Evolutionary conservation across 352 stramenopile species (phyloP).

Genomic region (Pythium insidiosum): DNA sequence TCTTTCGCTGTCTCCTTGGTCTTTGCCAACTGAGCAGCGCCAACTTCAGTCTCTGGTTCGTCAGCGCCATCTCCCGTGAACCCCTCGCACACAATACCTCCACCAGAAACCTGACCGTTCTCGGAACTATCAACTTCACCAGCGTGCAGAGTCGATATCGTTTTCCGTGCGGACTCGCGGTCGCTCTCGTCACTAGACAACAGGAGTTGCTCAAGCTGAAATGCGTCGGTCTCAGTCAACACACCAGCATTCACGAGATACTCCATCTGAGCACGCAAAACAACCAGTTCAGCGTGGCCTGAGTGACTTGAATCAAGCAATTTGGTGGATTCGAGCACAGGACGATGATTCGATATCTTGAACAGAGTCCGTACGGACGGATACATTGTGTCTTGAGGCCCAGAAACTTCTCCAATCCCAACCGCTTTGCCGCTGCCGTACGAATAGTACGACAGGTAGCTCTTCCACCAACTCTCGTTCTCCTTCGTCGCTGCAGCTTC

Average conservation of each 20-base stretch:
- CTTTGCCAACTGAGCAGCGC: too few relatives aligned
- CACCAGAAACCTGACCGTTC: slow-evolving; percentile 6
- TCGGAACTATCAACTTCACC: slow-evolving; percentile 27
- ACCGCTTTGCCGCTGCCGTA: slow-evolving; percentile 14
- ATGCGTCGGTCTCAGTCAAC: slow-evolving; percentile 59
- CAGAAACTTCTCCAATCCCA: neutral
- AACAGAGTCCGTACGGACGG: slow-evolving; percentile 21
- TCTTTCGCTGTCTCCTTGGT: slow-evolving; percentile 9
- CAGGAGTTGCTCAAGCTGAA: slow-evolving; percentile 56
- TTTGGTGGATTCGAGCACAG: neutral
- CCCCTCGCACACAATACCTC: slow-evolving; percentile 23
- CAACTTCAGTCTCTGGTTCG: too few relatives aligned
- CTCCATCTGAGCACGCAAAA: slow-evolving; percentile 70
- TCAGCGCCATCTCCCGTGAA: slow-evolving; percentile 10
- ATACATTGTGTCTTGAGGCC: slow-evolving; percentile 21
- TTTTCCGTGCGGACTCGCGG: slow-evolving; percentile 42
- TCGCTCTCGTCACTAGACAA: slow-evolving; percentile 36
- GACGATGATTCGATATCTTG: slow-evolving; percentile 6
- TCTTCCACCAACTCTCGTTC: slow-evolving; percentile 58
- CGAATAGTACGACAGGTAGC: slow-evolving; percentile 38
- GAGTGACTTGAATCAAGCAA: neutral
- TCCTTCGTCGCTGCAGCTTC: slow-evolving; percentile 11
- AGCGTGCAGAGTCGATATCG: slow-evolving; percentile 53
- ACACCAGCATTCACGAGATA: slow-evolving; percentile 58
- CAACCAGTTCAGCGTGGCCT: slow-evolving; percentile 18